Percentiles rank a stretch among this genome's conserved stretches.
Conservation (phyloP, 495 filamentous ascomycete species). For the Haplographium delicatum region DNA sequence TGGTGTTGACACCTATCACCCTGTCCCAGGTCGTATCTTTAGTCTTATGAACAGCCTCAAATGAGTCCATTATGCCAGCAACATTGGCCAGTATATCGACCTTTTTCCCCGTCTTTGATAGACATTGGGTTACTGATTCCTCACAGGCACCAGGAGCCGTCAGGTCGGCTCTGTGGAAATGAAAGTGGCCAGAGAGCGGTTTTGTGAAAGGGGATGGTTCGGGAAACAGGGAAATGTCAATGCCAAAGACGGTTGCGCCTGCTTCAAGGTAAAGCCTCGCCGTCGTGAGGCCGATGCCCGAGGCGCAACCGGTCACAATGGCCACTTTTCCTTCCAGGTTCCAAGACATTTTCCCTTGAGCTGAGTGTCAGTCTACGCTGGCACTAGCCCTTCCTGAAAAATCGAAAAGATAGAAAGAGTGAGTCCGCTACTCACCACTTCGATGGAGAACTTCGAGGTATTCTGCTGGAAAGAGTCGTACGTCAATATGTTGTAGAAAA, state of each 20-base stretch:
- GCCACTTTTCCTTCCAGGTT: slow-evolving; percentile 27
- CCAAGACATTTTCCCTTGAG: no score
- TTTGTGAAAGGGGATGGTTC: no score
- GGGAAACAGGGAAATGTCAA: no score
- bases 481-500: no score
- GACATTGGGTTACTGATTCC: slow-evolving; percentile 28
- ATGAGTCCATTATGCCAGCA: slow-evolving; percentile 36
- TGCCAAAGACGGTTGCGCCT: slow-evolving; percentile 38
- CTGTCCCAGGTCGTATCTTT: slow-evolving; percentile 29
- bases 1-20: slow-evolving; percentile 34
- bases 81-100: slow-evolving; percentile 38
- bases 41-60: slow-evolving; percentile 29
- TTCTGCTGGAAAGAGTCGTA: no score
- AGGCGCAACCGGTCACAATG: slow-evolving; percentile 38
- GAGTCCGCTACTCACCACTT: no score
- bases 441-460: no score
- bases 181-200: no score
- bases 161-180: slow-evolving; percentile 32
- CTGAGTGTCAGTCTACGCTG: no score
- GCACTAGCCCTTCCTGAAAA: no score
- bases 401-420: no score
- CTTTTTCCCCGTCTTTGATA: slow-evolving; percentile 17
- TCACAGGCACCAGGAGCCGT: slow-evolving; percentile 23
- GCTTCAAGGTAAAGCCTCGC: slow-evolving; percentile 35
- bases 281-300: slow-evolving; percentile 38